Evolutionary conservation across 2,329 filamentous ascomycete species (phyloP).

Genomic region (Diaporthe aspalathi): DNA sequence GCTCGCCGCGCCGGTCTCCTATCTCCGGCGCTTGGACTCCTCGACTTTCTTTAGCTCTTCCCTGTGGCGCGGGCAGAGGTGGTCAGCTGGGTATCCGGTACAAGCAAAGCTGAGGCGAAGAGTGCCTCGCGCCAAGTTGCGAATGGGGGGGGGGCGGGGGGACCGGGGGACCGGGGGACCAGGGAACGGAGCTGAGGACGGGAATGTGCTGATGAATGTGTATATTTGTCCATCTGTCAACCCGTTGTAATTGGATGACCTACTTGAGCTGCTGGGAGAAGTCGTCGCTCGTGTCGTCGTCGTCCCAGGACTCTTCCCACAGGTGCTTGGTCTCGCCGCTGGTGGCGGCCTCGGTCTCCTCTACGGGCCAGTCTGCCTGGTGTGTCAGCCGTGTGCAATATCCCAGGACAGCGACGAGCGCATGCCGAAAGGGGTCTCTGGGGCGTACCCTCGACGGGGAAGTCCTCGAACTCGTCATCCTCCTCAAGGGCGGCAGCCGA

Average conservation of each 20-base stretch:
- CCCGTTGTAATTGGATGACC: conserved; percentile 47
- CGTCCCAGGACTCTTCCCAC: conserved; percentile 99
- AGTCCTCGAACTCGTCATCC: conserved; percentile 99
- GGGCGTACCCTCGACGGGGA: conserved; percentile 87
- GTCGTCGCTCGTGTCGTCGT: conserved; percentile 96
- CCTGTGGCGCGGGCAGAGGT: conserved; percentile 56
- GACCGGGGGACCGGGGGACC: too few relatives aligned
- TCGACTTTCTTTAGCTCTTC: conserved; percentile 97
- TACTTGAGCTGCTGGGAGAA: conserved; percentile 96
- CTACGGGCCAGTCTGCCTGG: conserved; percentile 84
- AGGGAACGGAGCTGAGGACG: background rate
- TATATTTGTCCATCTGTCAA: background rate
- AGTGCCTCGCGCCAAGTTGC: background rate
- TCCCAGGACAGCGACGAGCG: conserved; percentile 25
- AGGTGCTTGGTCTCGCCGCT: conserved; percentile 79
- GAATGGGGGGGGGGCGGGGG: background rate
- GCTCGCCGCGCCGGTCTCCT: conserved; percentile 41
- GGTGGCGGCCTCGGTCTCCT: conserved; percentile 85
- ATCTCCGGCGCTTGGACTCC: conserved; percentile 72
- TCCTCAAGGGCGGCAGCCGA: conserved; percentile 82
- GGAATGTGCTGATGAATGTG: background rate
- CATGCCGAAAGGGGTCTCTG: background rate
- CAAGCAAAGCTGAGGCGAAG: too few relatives aligned
- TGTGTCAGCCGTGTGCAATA: background rate
- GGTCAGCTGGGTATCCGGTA: background rate